Evolutionary conservation across 2,329 filamentous ascomycete species (phyloP), one percentile per base, ranked within the genome.

Genomic region (Monosporascus sp.): DNA sequence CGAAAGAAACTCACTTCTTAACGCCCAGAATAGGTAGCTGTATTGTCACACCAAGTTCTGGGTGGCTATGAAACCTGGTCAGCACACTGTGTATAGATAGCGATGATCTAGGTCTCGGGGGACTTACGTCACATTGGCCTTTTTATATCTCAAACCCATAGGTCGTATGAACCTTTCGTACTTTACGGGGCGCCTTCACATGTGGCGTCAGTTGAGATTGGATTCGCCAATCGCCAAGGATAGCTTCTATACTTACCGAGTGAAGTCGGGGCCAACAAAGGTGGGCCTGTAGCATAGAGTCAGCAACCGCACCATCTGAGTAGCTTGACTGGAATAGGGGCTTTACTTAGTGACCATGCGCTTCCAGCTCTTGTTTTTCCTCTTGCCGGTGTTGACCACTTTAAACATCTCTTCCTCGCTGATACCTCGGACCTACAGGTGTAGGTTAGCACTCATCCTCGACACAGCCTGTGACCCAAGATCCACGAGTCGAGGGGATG

Each of bases 331-430:
- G 79, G 68, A 69, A 69, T 28, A 53, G 8, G 43, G 17, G 18
- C 40, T 43, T 43, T 43, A 69, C 62, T 82, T 82, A 31, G 78
- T 83, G 58, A 85, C 78, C 78, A 86, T 86, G 37, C 85, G 74
- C 76, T 89, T 89, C 86, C 86, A 82, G 53, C 79, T 79, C 80
- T 94, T 95, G 82, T 59, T 91, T 2, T 87, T 91, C 80, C 96
- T 97, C 83, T 95, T 95, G 65, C 94, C 93, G 35, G 93, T 97
- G 77, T 91, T 91, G 66, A 97, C 85, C 15, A 96, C 92, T 74
- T 90, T 93, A 79, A 97, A 97, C 88, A 97, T 93, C 77, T 96
- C 93, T 79, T 96, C 91, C 77, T 97, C 93, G 61, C 84, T 86
- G 63, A 97, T 97, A 59, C 91, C 93, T 66, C 89, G 84, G 45